Base-by-base conservation (phyloP, 139 green algal species). In the Trebouxia sp. region DNA sequence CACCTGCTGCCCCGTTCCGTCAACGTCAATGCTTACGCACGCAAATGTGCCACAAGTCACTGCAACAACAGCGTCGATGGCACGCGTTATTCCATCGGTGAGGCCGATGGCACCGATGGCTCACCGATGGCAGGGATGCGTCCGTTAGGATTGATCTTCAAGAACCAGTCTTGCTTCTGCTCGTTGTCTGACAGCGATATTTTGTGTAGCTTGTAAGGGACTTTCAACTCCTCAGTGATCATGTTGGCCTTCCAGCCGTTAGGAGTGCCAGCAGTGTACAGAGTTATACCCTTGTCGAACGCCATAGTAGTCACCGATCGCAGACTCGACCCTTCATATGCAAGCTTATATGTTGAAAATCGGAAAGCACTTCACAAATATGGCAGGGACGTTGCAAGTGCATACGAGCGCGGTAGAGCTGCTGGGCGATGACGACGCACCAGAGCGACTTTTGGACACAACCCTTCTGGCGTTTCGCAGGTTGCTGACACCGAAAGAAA, bases 101-200 rank as follows among this genome's bases (percentile, higher is more conserved):
- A n/a, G n/a, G n/a, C n/a, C n/a, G n/a, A n/a, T n/a, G n/a, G n/a
- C n/a, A n/a, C n/a, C n/a, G 30, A 65, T 8, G 6, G 32, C 62
- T 72, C 14, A 72, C 62, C 62, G 14, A 91, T 83, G 17, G 88
- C 88, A 7, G 88, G 88, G 30, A 91, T 91, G 9, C 87, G 66
- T 4, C 80, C 80, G 22, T 84, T 91, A 22, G 88, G 88, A 53
- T 91, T 91, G 62, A 91, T 85, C 0, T 83, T 81, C 10, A 38
- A 8, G 24, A 56, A 77, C 83, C 82, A 87, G 2, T 87, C 81
- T 65, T 90, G 66, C 58, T 91, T 91, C 48, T 90, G 85, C 53
- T 85, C 75, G 39, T 80, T 83, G 9, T 83, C 85, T 9, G 30
- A 65, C 1, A 91, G 38, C 20, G 35, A 41, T 14, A 91, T 82